Percentiles rank a stretch among this genome's conserved stretches.
Conservation (phyloP, 2,329 filamentous ascomycete species). For the Ophiostoma pallidulum region DNA sequence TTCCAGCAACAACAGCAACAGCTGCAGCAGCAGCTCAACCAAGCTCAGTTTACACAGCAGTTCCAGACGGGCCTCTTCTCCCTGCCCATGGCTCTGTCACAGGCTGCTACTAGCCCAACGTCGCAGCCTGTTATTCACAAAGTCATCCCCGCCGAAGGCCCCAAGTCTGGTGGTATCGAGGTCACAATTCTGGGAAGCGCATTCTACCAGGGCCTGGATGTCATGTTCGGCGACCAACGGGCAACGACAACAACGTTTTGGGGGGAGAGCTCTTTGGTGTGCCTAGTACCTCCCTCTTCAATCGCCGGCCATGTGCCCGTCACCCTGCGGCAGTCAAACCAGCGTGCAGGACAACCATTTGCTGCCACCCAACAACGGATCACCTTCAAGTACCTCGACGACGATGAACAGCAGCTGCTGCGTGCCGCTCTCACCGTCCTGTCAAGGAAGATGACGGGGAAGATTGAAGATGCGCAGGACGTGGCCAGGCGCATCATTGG, state of each 20-base stretch:
- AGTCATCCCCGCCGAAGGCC: conserved; percentile 73
- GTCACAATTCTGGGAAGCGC: conserved; percentile 75
- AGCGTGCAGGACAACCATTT: conserved; percentile 26
- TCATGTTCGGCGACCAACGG: conserved; percentile 65
- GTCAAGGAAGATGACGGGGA: conserved; percentile 49
- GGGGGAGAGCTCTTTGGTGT: conserved; percentile 72
- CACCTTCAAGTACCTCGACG: conserved; percentile 65
- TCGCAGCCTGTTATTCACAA: conserved; percentile 61
- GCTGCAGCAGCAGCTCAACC: conserved; percentile 18
- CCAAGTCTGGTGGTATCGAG: conserved; percentile 74
- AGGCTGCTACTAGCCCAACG: conserved; percentile 15
- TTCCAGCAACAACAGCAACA: conserved; percentile 27
- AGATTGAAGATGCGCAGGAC: conserved; percentile 51
- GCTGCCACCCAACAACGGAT: conserved; percentile 32
- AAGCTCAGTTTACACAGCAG: conserved; percentile 36
- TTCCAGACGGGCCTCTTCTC: conserved; percentile 41
- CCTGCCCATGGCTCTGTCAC: conserved; percentile 36
- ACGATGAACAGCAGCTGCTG: conserved; percentile 59
- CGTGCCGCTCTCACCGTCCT: conserved; percentile 57
- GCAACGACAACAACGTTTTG: conserved; percentile 68
- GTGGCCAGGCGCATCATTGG: conserved; percentile 52
- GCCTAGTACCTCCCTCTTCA: conserved; percentile 62
- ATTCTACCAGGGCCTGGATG: conserved; percentile 67
- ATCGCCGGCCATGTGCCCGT: conserved; percentile 61
- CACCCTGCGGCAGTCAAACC: conserved; percentile 48